These are phyloP conservation scores for Lichtheimia ramosa DNA, from an alignment of 371 early-diverging fungal genomes.

Conservation along the genomic window DNA sequence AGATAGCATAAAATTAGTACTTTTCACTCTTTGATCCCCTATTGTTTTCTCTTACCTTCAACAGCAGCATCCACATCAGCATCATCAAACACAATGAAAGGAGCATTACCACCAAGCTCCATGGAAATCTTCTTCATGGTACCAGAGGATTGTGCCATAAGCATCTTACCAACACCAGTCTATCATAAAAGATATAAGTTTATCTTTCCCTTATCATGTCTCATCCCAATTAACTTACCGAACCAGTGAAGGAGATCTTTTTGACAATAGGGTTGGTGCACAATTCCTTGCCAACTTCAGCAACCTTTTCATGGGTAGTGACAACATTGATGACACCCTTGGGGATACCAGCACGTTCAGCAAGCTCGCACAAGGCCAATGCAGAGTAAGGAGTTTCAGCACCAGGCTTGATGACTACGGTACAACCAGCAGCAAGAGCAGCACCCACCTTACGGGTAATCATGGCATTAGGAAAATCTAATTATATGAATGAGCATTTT, in stretches of 20 bases:
- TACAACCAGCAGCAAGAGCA: constrained; percentile 80
- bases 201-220: too few relatives aligned
- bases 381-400: constrained; percentile 86
- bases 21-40: constrained; percentile 13
- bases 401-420: constrained; percentile 76
- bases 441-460: constrained; percentile 84
- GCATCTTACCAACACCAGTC: constrained; percentile 71
- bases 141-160: constrained; percentile 69
- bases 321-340: constrained; percentile 86
- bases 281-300: constrained; percentile 69
- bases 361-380: constrained; percentile 75
- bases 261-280: constrained; percentile 64
- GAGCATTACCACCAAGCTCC: constrained; percentile 87
- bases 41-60: constrained; percentile 39
- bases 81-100: constrained; percentile 90
- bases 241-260: constrained; percentile 85
- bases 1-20: background rate
- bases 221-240: constrained; percentile 48
- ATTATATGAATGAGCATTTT: background rate
- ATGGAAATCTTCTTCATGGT: constrained; percentile 80
- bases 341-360: constrained; percentile 81
- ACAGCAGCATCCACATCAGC: constrained; percentile 71
- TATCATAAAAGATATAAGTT: constrained; percentile 12
- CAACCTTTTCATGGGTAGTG: constrained; percentile 60
- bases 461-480: constrained; percentile 92